Conservation (phyloP, 495 filamentous ascomycete species). For the Aspergillus carlsbadensis region DNA sequence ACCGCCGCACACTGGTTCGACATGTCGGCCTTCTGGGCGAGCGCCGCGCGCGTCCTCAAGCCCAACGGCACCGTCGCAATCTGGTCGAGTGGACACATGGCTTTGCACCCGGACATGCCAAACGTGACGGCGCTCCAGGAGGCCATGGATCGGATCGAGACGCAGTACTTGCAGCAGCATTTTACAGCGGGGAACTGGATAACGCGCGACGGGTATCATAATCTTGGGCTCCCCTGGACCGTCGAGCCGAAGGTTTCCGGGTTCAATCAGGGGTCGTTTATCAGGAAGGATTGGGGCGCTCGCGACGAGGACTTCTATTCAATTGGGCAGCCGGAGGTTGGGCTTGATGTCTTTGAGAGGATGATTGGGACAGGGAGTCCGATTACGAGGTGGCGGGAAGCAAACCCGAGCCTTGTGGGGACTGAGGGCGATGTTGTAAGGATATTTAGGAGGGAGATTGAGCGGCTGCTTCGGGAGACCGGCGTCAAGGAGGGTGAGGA, state of each 20-base stretch:
- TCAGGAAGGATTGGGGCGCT: conserved; percentile 40
- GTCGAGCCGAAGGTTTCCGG: conserved; percentile 26
- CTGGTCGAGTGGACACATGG: conserved; percentile 35
- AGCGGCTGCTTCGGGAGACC: conserved; percentile 20
- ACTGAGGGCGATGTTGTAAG: conserved; percentile 29
- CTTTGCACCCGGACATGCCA: conserved; percentile 32
- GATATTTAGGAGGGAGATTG: conserved; percentile 21
- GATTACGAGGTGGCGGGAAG: conserved; percentile 50
- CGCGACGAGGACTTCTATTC: conserved; percentile 20
- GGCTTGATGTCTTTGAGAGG: conserved; percentile 33
- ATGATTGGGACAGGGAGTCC: conserved; percentile 39
- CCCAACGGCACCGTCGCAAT: conserved; percentile 57
- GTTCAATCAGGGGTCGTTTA: conserved; percentile 42
- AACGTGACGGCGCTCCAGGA: conserved; percentile 30
- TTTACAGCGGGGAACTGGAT: conserved; percentile 36
- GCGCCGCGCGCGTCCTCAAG: conserved; percentile 49
- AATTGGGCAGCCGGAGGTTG: conserved; percentile 19
- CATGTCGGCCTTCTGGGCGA: conserved; percentile 52
- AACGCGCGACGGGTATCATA: conserved; percentile 33
- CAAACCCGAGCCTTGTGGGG: conserved; percentile 33
- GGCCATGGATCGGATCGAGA: conserved; percentile 30
- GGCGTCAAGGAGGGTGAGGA: conserved; percentile 24
- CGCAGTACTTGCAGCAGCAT: conserved; percentile 33
- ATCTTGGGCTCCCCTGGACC: conserved; percentile 53
- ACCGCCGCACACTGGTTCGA: conserved; percentile 64